These are phyloP conservation scores for Hordeum pubiflorum DNA, from an alignment of 202 grass and related monocot genomes.

Conservation along the genomic window DNA sequence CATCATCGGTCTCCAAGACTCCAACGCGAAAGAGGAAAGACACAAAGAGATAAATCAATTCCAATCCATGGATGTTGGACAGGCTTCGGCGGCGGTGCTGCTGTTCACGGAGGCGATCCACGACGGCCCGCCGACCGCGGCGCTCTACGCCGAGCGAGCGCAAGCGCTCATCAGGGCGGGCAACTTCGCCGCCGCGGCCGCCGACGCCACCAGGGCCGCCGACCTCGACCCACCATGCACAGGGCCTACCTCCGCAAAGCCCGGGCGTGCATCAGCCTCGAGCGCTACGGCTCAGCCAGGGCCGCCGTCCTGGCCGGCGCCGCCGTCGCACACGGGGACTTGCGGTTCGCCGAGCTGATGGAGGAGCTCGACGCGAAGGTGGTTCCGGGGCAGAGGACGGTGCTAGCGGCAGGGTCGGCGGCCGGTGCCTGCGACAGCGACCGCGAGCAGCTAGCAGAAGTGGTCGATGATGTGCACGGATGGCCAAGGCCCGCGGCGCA, in stretches of 20 bases:
- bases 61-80: slow-evolving; percentile 23
- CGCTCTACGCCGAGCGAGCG: slow-evolving; percentile 52
- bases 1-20: too few species aligned
- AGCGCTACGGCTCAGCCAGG: not conserved
- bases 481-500: not conserved
- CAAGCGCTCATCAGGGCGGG: slow-evolving; percentile 50
- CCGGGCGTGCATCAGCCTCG: not conserved
- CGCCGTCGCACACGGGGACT: not conserved
- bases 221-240: slow-evolving; percentile 29
- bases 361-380: not conserved
- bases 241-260: not conserved
- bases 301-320: slow-evolving; percentile 2
- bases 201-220: slow-evolving; percentile 11
- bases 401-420: not conserved
- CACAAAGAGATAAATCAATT: too few species aligned
- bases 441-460: not conserved
- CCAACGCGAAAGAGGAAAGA: too few species aligned
- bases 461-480: not conserved
- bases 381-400: not conserved
- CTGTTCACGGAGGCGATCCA: slow-evolving; percentile 64
- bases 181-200: slow-evolving; percentile 26
- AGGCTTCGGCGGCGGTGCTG: slow-evolving; percentile 16
- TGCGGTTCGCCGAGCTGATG: not conserved
- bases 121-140: slow-evolving; percentile 28
- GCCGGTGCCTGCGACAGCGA: not conserved